Base-by-base conservation (phyloP, 2,329 filamentous ascomycete species). In the Drechslerella dactyloides region DNA sequence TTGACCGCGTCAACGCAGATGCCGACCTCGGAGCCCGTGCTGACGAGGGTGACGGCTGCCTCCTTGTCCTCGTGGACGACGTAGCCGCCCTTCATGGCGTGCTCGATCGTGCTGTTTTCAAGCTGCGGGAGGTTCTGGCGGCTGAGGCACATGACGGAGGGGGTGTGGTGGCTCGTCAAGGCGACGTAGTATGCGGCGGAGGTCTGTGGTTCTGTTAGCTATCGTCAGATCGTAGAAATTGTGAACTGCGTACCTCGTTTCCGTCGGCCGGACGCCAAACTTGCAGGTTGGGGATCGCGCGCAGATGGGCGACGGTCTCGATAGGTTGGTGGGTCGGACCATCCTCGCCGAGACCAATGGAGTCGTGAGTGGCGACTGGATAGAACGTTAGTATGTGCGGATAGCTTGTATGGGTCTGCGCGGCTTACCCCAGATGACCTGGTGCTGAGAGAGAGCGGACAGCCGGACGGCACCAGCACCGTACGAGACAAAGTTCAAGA, bases 401-500 rank as follows among this genome's bases (percentile, higher is more conserved):
- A 77, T 93, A 97, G 78, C 94, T 93, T 77, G 97, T 86, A 50
- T 35, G 2, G 21, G 5, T 42, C 40, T 37, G 11, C n/a, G 19
- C 40, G 42, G 59, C 66, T 51, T 55, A 64, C 66, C 66, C 89
- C 94, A 96, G 84, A 99, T 93, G 80, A 87, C 85, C 78, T 93
- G 93, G 81, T 93, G 86, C 82, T 90, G 93, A 52, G 93, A 96
- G 77, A 99, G 87, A 44, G 94, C 88, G 40, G 93, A 96, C 73
- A 99, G 88, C 83, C 94, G 93, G 80, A 97, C 89, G 78, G 94
- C 89, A 82, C 94, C 94, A 76, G 94, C 92, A 77, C 91, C 93
- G 81, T 99, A 99, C 24, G 93, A 97, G 77, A 97, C 92, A 82
- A 99, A 99, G 89, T 97, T 99, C 77, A 99, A 85, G 89, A 99